phyloP scores from a whole-genome alignment of 768 basidiomycete species.

The Rhodotorula sphaerocarpa region DNA sequence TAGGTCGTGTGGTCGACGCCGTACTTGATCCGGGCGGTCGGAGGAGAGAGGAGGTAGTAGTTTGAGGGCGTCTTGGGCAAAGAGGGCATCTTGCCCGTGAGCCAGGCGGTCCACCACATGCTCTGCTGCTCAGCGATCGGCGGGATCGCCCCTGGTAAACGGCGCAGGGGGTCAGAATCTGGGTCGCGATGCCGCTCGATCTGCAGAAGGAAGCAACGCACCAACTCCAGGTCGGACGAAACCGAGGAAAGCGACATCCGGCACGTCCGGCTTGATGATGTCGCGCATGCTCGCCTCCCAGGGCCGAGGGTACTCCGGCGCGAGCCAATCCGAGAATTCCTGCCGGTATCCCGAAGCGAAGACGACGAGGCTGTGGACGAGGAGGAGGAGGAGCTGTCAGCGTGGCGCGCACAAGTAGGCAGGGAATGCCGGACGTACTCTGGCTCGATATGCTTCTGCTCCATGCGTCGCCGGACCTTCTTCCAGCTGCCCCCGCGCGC shows the following conservation, averaged over 20 bases:
- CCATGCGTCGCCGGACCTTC: conserved; percentile 42
- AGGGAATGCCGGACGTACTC: conserved; percentile 37
- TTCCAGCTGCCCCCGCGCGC: conserved; percentile 46
- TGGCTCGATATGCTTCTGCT: conserved; percentile 47
- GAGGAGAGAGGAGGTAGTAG: conserved; percentile 53
- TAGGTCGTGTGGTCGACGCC: conserved; percentile 56
- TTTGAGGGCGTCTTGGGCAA: conserved; percentile 49
- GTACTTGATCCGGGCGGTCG: conserved; percentile 53
- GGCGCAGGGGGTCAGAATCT: conserved; percentile 47
- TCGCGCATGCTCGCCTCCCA: conserved; percentile 49
- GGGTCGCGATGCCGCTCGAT: conserved; percentile 41
- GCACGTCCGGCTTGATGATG: conserved; percentile 34
- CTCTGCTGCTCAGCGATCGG: conserved; percentile 55
- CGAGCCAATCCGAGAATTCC: conserved; percentile 48
- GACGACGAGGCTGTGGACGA: conserved; percentile 11
- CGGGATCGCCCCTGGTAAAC: conserved; percentile 35
- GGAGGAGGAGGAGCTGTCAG: neutral
- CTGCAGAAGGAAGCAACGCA: conserved; percentile 25
- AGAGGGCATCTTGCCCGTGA: conserved; percentile 46
- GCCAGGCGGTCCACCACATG: conserved; percentile 54
- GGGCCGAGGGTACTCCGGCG: conserved; percentile 47
- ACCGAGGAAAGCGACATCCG: conserved; percentile 43
- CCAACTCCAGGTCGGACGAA: conserved; percentile 46
- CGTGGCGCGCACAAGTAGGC: too few relatives aligned
- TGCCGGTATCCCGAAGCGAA: conserved; percentile 40